Percentiles rank a stretch among this genome's conserved stretches.
Conservation (phyloP, 495 filamentous ascomycete species). For the Cetradonia linearis region DNA sequence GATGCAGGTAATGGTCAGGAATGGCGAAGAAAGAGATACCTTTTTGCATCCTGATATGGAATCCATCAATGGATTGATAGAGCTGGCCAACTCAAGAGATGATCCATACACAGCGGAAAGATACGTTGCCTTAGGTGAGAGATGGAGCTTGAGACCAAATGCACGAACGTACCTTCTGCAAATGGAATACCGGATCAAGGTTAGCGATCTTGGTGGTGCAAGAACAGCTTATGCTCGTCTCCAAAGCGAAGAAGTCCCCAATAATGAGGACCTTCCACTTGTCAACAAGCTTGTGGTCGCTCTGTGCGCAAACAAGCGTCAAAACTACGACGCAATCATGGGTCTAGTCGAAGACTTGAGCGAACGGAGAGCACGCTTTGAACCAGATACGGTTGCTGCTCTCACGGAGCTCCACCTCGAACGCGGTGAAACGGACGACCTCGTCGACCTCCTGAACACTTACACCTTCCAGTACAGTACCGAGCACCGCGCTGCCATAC, state of each 20-base stretch:
- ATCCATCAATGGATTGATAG: constrained; percentile 67
- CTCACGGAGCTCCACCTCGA: constrained; percentile 61
- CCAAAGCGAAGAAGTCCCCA: constrained; percentile 39
- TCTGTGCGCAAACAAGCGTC: constrained; percentile 48
- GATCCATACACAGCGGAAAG: constrained; percentile 63
- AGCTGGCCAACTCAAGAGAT: constrained; percentile 55
- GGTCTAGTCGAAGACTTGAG: constrained; percentile 66
- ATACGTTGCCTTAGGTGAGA: constrained; percentile 53
- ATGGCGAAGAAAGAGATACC: constrained; percentile 32
- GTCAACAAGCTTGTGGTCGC: constrained; percentile 69
- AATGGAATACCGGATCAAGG: constrained; percentile 61
- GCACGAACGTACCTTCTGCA: constrained; percentile 59
- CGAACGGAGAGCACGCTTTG: constrained; percentile 55
- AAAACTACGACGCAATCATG: constrained; percentile 55
- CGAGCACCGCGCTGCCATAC: constrained; percentile 52
- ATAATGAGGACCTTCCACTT: constrained; percentile 48
- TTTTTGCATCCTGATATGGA: constrained; percentile 47
- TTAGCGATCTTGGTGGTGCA: constrained; percentile 57
- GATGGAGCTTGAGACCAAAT: constrained; percentile 53
- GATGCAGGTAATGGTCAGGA: constrained; percentile 49
- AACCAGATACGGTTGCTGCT: constrained; percentile 58
- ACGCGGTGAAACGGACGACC: constrained; percentile 61
- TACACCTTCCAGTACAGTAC: constrained; percentile 52
- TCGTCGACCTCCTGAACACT: constrained; percentile 65
- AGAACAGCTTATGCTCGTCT: constrained; percentile 51